Conservation (phyloP, 352 stramenopile genomes). For the Pythium myriotylum region DNA sequence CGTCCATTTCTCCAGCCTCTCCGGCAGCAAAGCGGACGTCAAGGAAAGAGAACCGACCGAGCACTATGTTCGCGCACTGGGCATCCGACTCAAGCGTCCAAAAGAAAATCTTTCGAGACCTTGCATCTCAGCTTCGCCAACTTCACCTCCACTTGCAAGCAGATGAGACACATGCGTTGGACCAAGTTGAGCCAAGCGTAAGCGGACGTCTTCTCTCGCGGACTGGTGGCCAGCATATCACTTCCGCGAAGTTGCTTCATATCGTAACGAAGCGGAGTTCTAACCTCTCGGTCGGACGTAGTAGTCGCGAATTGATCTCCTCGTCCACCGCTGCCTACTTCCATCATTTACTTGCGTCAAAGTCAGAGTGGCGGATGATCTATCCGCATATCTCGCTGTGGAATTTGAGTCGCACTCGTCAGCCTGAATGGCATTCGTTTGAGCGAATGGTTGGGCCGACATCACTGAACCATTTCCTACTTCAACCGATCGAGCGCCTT, state of each 20-base stretch:
- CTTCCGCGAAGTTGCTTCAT: constrained; percentile 2
- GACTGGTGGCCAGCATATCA: not conserved
- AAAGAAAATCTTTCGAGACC: too few relatives aligned
- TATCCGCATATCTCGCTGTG: constrained; percentile 32
- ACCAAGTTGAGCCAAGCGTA: not conserved
- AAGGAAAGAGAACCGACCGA: too few relatives aligned
- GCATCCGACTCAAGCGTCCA: too few relatives aligned
- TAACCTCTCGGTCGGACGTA: not conserved
- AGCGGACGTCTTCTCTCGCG: not conserved
- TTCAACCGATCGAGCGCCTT: constrained; percentile 36
- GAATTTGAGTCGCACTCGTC: constrained; percentile 19
- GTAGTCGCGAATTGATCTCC: not conserved
- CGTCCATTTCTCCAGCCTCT: too few relatives aligned
- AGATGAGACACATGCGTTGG: not conserved
- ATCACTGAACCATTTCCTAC: constrained; percentile 39
- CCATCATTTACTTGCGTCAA: constrained; percentile 13
- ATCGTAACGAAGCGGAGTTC: not conserved
- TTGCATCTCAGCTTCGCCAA: constrained; percentile 21
- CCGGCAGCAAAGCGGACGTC: too few relatives aligned
- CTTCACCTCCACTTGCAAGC: constrained; percentile 7
- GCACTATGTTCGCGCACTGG: too few relatives aligned
- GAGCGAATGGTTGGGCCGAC: constrained; percentile 23
- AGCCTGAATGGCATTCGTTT: constrained; percentile 31
- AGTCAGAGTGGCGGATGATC: constrained; percentile 28
- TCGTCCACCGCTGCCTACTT: constrained; percentile 1